Conservation (phyloP, 202 grass and related monocot genomes). For the Eragrostis tef region DNA sequence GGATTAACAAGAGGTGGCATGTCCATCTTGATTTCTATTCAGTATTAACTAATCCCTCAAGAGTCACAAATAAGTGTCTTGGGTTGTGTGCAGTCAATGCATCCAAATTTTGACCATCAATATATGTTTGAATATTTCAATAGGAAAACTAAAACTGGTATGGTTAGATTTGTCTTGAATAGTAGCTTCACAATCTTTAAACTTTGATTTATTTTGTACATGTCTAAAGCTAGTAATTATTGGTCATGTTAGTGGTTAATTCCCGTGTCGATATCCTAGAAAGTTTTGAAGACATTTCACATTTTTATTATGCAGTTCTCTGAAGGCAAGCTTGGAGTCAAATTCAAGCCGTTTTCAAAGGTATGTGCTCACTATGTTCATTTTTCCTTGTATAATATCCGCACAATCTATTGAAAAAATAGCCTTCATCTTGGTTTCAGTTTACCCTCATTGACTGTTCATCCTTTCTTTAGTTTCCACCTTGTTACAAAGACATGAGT, state of each 20-base stretch:
- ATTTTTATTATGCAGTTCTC: constrained; percentile 70
- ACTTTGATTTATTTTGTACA: neutral
- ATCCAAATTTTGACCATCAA: neutral
- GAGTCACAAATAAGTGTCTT: too few species aligned
- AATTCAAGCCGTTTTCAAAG: constrained; percentile 97
- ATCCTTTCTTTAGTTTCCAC: constrained; percentile 76
- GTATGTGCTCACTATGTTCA: constrained; percentile 42
- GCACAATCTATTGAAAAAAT: constrained; percentile 27
- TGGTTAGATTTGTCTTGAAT: neutral
- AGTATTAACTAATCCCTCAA: neutral
- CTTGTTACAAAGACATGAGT: constrained; percentile 99
- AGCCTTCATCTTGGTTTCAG: constrained; percentile 13
- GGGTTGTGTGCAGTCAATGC: neutral
- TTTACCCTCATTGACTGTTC: constrained; percentile 14
- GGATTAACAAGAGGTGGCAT: constrained; percentile 10
- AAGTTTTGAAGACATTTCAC: constrained; percentile 16
- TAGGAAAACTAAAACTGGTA: neutral
- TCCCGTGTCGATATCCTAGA: neutral
- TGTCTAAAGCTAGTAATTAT: neutral
- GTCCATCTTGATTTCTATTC: constrained; percentile 23
- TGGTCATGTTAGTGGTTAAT: neutral
- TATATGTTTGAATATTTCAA: neutral
- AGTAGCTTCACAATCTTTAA: neutral
- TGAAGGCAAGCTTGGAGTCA: constrained; percentile 84
- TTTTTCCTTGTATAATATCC: constrained; percentile 32